Conservation (phyloP, 345 rosid species). For the Chamaenerion angustifolium region DNA sequence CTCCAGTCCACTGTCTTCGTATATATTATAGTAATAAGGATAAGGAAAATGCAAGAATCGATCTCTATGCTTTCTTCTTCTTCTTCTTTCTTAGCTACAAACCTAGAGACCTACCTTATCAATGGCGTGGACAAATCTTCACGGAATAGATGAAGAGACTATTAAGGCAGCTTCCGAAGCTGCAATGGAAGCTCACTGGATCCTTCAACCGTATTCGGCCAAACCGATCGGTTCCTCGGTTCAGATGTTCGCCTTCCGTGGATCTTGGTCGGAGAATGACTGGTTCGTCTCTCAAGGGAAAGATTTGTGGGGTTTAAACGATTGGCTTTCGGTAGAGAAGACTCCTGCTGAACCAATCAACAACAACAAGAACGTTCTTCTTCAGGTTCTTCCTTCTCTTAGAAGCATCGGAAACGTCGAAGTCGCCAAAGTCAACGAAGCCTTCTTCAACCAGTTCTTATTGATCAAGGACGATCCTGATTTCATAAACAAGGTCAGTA, state of each 20-base stretch:
- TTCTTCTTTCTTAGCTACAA: no score
- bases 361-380: slow-evolving; percentile 15
- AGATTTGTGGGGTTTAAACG: no score
- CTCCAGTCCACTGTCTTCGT: no score
- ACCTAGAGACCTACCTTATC: not conserved
- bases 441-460: slow-evolving; percentile 27
- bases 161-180: slow-evolving; percentile 22
- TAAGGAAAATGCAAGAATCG: no score
- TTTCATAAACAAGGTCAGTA: slow-evolving; percentile 25
- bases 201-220: slow-evolving; percentile 12
- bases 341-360: no score
- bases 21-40: no score
- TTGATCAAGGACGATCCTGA: slow-evolving; percentile 7
- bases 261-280: slow-evolving; percentile 23
- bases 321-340: no score
- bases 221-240: slow-evolving; percentile 6
- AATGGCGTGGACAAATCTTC: not conserved
- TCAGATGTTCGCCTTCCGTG: slow-evolving; percentile 33
- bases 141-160: slow-evolving; percentile 18
- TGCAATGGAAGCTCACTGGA: slow-evolving; percentile 24
- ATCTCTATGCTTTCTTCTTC: no score
- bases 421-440: slow-evolving; percentile 43
- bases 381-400: slow-evolving; percentile 29
- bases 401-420: slow-evolving; percentile 32
- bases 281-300: slow-evolving; percentile 14